These are phyloP conservation scores for Solanum sitiens DNA, from an alignment of 257 asterid species.

Conservation along the genomic window DNA sequence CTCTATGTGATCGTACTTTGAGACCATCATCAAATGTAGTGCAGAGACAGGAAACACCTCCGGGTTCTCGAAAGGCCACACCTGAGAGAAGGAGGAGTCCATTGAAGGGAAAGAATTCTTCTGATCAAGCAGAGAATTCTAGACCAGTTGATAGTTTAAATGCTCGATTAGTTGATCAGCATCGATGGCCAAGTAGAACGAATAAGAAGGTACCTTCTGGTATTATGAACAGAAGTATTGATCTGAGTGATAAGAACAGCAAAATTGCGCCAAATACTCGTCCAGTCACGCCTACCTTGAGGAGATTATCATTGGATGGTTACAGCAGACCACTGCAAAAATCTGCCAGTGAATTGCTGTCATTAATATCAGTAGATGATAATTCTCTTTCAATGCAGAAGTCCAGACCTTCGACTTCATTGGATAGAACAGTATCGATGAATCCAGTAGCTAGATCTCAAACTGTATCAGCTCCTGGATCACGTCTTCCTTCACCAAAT, in stretches of 20 bases:
- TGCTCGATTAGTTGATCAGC: conserved; percentile 58
- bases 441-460: conserved; percentile 50
- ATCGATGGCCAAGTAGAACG: conserved; percentile 64
- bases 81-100: conserved; percentile 76
- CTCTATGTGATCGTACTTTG: conserved; percentile 36
- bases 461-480: conserved; percentile 25
- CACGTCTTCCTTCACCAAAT: conserved; percentile 55
- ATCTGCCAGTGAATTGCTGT: conserved; percentile 40
- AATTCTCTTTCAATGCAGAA: conserved; percentile 20
- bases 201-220: conserved; percentile 33
- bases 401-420: conserved; percentile 33
- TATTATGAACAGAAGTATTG: conserved; percentile 29
- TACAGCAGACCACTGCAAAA: conserved; percentile 33
- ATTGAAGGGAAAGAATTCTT: conserved; percentile 43
- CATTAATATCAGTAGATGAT: conserved; percentile 34
- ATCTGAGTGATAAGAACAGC: conserved; percentile 39
- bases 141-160: conserved; percentile 46
- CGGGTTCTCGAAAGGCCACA: conserved; percentile 48
- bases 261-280: conserved; percentile 23
- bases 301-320: conserved; percentile 72
- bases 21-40: conserved; percentile 49
- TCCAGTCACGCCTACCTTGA: conserved; percentile 20
- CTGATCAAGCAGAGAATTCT: conserved; percentile 68
- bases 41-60: conserved; percentile 27
- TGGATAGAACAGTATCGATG: conserved; percentile 28